Base-by-base conservation (phyloP, 1,284 basidiomycete genomes). In the Moesziomyces sp. region DNA sequence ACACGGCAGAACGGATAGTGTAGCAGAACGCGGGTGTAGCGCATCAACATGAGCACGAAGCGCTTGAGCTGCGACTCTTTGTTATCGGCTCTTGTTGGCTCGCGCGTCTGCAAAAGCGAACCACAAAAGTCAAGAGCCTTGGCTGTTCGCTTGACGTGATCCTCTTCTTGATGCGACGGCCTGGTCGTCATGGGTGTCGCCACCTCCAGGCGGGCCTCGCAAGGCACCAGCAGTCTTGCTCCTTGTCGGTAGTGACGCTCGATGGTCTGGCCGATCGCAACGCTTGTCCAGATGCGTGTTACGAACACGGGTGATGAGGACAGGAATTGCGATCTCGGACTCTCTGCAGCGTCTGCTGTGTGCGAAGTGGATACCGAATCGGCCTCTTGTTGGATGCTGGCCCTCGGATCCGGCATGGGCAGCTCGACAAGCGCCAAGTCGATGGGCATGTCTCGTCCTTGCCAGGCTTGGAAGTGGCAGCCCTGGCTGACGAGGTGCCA, bases 1-100 rank as follows among this genome's bases (percentile, higher is more conserved):
- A 44, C 33, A 13, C 54, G 54, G 40, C 54, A 56, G 46, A 56
- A 49, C 14, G 54, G 54, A 49, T 56, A 56, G 54, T 56, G 54
- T 11, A 56, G 40, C 46, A 56, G 26, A 26, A 56, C 54, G 24
- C 54, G 46, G 18, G 54, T 43, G 24, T 56, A 56, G n/a, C 54
- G 46, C 35, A 35, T 21, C 18, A 56, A 40, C 54, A 56, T 56
- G 18, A 56, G 54, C 24, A 56, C 54, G 28, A 49, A 56, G n/a
- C 54, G 54, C 45, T 49, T 48, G 46, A 49, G 40, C 26, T 56
- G 54, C 16, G 18, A 42, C 46, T 48, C 54, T 46, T 49, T 56
- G 7, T 23, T 43, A 18, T 44, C 40, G 10, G 24, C 24, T 8
- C 24, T 49, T 30, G 24, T 38, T 26, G 40, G 10, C n/a, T 44